Conservation (phyloP, 2,329 filamentous ascomycete species). For the Fusarium zealandicum region DNA sequence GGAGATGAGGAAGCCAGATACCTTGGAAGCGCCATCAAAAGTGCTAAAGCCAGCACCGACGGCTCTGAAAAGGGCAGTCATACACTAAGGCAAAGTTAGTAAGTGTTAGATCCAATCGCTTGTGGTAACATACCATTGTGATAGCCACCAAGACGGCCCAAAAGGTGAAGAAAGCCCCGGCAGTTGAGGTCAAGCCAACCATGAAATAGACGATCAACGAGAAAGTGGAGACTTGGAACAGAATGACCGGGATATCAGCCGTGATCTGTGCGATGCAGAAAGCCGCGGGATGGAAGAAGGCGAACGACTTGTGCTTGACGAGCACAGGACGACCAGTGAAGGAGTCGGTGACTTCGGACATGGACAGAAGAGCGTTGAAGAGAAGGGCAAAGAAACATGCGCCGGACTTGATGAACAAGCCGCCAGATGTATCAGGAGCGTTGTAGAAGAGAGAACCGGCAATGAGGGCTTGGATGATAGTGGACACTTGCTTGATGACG, state of each 20-base stretch:
- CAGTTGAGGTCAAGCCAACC: slow-evolving; percentile 61
- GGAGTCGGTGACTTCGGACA: slow-evolving; percentile 71
- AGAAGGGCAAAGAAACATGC: slow-evolving; percentile 70
- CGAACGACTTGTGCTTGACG: slow-evolving; percentile 65
- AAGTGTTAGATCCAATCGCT: not conserved
- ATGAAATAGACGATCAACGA: slow-evolving; percentile 69
- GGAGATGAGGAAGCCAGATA: slow-evolving; percentile 58
- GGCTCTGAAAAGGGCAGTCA: slow-evolving; percentile 65
- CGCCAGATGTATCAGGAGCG: slow-evolving; percentile 62
- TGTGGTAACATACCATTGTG: slow-evolving; percentile 53
- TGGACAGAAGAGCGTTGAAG: slow-evolving; percentile 66
- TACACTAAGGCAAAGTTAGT: slow-evolving; percentile 47
- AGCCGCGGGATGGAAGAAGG: slow-evolving; percentile 63
- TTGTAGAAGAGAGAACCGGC: slow-evolving; percentile 73
- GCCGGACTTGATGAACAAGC: slow-evolving; percentile 70
- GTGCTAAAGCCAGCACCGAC: slow-evolving; percentile 63
- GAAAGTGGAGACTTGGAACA: slow-evolving; percentile 66
- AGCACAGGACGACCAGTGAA: slow-evolving; percentile 67
- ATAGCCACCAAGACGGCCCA: slow-evolving; percentile 61
- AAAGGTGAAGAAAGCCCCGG: slow-evolving; percentile 67
- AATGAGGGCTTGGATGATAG: slow-evolving; percentile 66
- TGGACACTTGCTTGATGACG: slow-evolving; percentile 66
- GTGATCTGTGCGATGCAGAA: slow-evolving; percentile 65
- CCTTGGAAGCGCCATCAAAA: slow-evolving; percentile 67
- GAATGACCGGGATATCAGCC: slow-evolving; percentile 62